Evolutionary conservation across 2,329 filamentous ascomycete genomes (phyloP), one percentile per base, ranked within the genome.

Genomic region (Pyrenophora tritici-repentis): DNA sequence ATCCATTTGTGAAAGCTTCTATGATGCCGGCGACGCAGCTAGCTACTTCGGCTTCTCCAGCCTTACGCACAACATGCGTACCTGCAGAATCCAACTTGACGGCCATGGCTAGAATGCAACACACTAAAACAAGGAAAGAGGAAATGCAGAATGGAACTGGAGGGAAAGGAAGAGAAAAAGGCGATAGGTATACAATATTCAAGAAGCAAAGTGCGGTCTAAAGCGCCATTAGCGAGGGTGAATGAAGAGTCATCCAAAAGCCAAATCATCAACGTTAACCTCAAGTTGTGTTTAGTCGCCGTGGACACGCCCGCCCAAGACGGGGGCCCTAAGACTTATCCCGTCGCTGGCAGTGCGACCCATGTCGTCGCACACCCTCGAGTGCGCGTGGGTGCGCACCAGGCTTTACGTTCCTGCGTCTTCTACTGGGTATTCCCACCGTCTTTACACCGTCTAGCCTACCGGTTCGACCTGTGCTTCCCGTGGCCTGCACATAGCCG

Each of bases 1-100:
- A 63, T 20, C 76, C 76, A 56, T 73, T 74, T 32, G 74, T 67
- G 57, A 79, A 79, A 6, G 77, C 76, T 34, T 73, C 71, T 29
- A 79, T 72, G 47, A 79, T 74, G 29, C 73, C 72, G 14, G 70
- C 61, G 14, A 79, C 74, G 42, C 71, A 73, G 44, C 50, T 66
- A 10, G 66, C 59, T 42, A 72, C 69, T 47, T 70, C 63, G 36
- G 61, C 62, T 33, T 65, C 62, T 18, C 50, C 57, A 53, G 60
- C 52, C 52, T 57, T 56, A 41, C 47, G 55, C 50, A 55, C 38
- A 44, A 49, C 37, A 41, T 42, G 45, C 55, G 57, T 20, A 17
- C 35, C 35, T 24, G 35, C 56, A 37, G 53, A 51, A 36, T 63
- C 57, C 34, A 58, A 40, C 41, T 58, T 53, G 33, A 59, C 61